Conservation (phyloP, 768 basidiomycete species). For the Leucocoprinus birnbaumii region DNA sequence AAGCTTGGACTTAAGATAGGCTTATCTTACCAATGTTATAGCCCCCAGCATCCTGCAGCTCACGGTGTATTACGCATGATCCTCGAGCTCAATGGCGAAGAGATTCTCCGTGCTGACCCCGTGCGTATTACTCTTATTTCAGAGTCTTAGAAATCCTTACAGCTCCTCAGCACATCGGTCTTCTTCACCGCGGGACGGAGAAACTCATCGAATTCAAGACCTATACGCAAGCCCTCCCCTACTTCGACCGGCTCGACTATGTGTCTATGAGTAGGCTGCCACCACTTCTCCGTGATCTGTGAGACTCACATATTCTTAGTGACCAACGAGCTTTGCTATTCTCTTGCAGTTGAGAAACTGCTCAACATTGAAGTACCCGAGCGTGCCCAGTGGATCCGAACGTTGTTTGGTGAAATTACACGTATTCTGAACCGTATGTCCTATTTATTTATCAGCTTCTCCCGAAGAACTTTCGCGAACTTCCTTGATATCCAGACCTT, state of each 20-base stretch:
- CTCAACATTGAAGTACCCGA: conserved; percentile 97
- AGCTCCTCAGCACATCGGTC: conserved; percentile 93
- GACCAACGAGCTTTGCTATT: conserved; percentile 98
- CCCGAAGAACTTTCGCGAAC: conserved; percentile 26
- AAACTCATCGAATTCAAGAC: conserved; percentile 99
- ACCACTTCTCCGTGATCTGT: not conserved
- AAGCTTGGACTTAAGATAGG: not conserved
- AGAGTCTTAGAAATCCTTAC: conserved; percentile 11
- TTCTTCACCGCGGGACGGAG: conserved; percentile 96
- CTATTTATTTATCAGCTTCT: conserved; percentile 3
- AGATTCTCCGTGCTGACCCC: conserved; percentile 84
- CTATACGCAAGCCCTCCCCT: conserved; percentile 95
- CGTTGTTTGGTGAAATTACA: conserved; percentile 95
- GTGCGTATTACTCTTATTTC: conserved; percentile 35
- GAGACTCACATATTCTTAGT: conserved; percentile 43
- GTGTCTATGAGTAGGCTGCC: conserved; percentile 91
- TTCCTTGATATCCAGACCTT: conserved; percentile 50
- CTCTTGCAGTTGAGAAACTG: conserved; percentile 95
- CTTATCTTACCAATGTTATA: conserved; percentile 23
- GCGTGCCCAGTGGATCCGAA: conserved; percentile 97
- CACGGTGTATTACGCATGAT: conserved; percentile 98
- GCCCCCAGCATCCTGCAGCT: conserved; percentile 97
- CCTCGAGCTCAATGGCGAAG: conserved; percentile 95
- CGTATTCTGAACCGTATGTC: conserved; percentile 86
- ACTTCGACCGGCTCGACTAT: conserved; percentile 98